Evolutionary conservation across 2,329 filamentous ascomycete species (phyloP).

Genomic region (Talaromyces amestolkiae): DNA sequence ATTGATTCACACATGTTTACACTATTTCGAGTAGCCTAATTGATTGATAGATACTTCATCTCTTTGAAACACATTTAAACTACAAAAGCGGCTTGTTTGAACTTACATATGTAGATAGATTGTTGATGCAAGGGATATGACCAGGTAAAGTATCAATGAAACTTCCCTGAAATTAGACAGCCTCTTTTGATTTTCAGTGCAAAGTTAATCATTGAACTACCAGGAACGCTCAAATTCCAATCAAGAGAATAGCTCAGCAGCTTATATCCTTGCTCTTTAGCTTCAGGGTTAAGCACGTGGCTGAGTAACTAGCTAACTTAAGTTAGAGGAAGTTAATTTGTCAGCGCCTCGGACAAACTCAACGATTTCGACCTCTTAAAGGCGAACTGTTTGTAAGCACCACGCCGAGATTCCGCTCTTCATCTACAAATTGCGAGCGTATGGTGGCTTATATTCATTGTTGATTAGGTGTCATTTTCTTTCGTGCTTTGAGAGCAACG

Average conservation of each 20-base stretch:
- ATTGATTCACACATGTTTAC: neutral
- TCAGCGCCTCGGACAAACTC: neutral
- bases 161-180: neutral
- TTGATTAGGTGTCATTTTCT: neutral
- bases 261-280: neutral
- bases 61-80: neutral
- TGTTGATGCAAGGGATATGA: neutral
- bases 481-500: neutral
- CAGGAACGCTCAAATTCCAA: neutral
- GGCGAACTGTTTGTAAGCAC: slow-evolving; percentile 13
- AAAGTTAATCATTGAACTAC: neutral
- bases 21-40: neutral
- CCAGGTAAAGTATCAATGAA: neutral
- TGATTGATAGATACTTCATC: neutral
- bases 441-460: neutral
- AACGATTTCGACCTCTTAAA: neutral
- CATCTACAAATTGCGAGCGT: neutral
- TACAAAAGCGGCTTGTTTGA: too few relatives aligned
- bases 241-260: neutral
- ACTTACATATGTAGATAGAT: neutral
- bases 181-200: neutral
- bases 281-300: neutral
- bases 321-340: neutral
- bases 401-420: neutral
- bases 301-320: neutral